Conservation (phyloP, 257 asterid species). For the Galeopsis tetrahit region DNA sequence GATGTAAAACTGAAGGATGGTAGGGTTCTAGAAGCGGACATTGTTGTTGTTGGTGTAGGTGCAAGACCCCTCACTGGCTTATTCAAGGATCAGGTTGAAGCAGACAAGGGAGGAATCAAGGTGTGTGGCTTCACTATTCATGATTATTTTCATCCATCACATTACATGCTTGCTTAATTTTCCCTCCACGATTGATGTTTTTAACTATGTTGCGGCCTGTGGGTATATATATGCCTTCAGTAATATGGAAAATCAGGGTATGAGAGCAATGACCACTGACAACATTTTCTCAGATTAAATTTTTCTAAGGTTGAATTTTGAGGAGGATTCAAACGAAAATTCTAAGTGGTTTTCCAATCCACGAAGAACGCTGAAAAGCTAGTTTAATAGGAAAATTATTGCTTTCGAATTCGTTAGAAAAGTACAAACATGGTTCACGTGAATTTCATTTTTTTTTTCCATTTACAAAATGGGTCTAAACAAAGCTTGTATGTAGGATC, state of each 20-base stretch:
- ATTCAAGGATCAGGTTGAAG: constrained; percentile 90
- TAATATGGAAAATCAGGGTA: neutral
- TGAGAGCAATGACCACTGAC: constrained; percentile 15
- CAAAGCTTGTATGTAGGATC: too few relatives aligned
- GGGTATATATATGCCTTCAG: neutral
- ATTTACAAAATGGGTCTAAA: too few relatives aligned
- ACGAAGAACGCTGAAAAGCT: too few relatives aligned
- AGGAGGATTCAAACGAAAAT: too few relatives aligned
- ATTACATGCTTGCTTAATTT: neutral
- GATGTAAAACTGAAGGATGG: constrained; percentile 92
- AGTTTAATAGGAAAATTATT: too few relatives aligned
- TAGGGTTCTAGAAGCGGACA: constrained; percentile 87
- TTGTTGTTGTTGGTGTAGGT: constrained; percentile 96
- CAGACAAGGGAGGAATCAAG: constrained; percentile 95
- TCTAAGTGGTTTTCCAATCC: too few relatives aligned
- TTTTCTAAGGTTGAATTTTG: too few relatives aligned
- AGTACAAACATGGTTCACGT: too few relatives aligned
- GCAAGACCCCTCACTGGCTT: constrained; percentile 71
- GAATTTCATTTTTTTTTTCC: too few relatives aligned
- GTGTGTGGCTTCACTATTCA: constrained; percentile 43
- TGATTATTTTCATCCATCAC: neutral
- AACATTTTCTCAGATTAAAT: neutral
- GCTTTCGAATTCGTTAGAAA: neutral
- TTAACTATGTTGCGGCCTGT: neutral
- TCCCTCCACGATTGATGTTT: constrained; percentile 4